A percentile compares a stretch with the other conserved stretches of the same genome.
Evolutionary conservation across 257 asterid species (phyloP).

Genomic region (Anisodus acutangulus): DNA sequence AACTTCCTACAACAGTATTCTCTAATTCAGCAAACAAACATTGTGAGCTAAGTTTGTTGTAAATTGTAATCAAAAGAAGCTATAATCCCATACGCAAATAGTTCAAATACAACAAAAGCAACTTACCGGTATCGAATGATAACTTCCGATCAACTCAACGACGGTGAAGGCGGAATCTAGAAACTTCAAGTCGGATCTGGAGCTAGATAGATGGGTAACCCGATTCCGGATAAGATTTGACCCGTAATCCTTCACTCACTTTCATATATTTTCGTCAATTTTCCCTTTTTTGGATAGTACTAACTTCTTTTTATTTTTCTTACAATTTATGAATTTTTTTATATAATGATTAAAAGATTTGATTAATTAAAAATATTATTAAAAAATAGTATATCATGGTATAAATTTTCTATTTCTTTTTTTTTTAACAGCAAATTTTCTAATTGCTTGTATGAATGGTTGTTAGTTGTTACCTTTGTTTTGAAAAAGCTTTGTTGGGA

Average conservation of each 20-base stretch:
- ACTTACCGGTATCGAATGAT: not conserved
- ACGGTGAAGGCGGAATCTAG: not conserved
- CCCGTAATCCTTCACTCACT: not conserved
- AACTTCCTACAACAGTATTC: not conserved
- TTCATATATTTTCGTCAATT: too few relatives aligned
- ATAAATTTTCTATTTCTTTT: too few relatives aligned
- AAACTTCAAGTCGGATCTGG: not conserved
- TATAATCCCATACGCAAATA: not conserved
- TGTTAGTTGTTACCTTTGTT: too few relatives aligned
- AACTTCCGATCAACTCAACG: not conserved
- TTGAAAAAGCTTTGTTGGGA: too few relatives aligned
- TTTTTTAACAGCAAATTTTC: too few relatives aligned
- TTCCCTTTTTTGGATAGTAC: too few relatives aligned
- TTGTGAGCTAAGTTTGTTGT: not conserved
- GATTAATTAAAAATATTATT: too few relatives aligned
- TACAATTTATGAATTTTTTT: too few relatives aligned
- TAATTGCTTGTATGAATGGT: too few relatives aligned
- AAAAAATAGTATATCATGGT: too few relatives aligned
- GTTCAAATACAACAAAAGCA: not conserved
- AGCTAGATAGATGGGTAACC: not conserved
- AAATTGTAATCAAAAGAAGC: not conserved
- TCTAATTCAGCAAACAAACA: not conserved
- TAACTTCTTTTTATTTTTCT: too few relatives aligned
- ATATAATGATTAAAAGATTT: too few relatives aligned
- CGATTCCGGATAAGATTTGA: not conserved